Evolutionary conservation across 176 grass and related monocot species (phyloP).

Genomic region (Sorghum bicolor): DNA sequence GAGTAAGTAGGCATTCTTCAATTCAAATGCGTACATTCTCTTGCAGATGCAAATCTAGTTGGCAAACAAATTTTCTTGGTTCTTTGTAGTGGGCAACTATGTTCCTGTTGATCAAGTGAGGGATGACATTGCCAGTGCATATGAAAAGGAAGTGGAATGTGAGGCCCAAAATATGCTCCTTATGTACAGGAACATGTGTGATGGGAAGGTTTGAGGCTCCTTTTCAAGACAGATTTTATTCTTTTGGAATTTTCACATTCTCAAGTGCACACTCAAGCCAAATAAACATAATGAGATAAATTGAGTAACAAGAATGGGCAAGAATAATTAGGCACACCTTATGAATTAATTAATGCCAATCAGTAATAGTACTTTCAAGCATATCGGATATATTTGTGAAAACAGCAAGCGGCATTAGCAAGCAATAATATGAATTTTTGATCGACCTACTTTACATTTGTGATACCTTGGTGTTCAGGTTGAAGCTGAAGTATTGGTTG

Average conservation of each 20-base stretch:
- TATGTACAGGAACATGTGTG: slow-evolving; percentile 47
- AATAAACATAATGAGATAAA: not conserved
- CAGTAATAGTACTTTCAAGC: not conserved
- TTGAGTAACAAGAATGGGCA: not conserved
- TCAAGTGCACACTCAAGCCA: not conserved
- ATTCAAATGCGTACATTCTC: not conserved
- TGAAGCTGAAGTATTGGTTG: slow-evolving; percentile 42
- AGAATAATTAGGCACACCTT: not conserved
- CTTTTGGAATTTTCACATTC: slow-evolving; percentile 2
- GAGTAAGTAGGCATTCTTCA: slow-evolving; percentile 28
- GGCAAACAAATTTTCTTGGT: not conserved
- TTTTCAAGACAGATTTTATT: not conserved
- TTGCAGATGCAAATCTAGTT: not conserved
- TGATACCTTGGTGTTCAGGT: slow-evolving; percentile 40
- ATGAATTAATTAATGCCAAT: not conserved
- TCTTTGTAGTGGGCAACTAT: slow-evolving; percentile 50
- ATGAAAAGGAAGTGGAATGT: slow-evolving; percentile 41
- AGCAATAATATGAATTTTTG: not conserved
- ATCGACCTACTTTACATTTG: not conserved
- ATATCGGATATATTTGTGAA: not conserved
- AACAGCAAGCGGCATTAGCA: not conserved
- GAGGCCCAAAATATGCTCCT: slow-evolving; percentile 40
- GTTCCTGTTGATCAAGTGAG: slow-evolving; percentile 47
- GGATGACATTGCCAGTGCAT: slow-evolving; percentile 45
- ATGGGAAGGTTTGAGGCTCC: slow-evolving; percentile 16